A percentile compares a stretch with the other conserved stretches of the same genome.
Conservation (phyloP, 2,329 filamentous ascomycete species). For the Cercospora canescens region DNA sequence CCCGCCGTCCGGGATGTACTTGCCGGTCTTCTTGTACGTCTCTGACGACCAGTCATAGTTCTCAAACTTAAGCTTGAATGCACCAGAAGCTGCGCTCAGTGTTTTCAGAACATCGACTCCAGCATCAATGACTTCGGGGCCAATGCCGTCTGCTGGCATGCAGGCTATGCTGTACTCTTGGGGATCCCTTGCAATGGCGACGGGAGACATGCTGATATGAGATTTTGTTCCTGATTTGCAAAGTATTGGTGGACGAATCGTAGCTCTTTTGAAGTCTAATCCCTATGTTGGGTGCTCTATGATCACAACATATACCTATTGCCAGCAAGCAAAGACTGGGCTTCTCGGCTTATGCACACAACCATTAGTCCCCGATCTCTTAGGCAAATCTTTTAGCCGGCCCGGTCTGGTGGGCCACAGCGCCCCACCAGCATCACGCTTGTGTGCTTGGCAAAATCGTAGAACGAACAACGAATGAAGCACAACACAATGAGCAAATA, state of each 20-base stretch:
- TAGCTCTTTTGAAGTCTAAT: background rate
- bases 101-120: slow-evolving; percentile 63
- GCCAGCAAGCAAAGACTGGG: background rate
- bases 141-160: slow-evolving; percentile 70
- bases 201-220: slow-evolving; percentile 26
- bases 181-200: slow-evolving; percentile 33
- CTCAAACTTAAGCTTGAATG: slow-evolving; percentile 62
- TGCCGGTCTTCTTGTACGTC: slow-evolving; percentile 64
- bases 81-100: slow-evolving; percentile 49
- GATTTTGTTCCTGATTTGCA: background rate
- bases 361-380: background rate
- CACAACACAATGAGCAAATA: background rate
- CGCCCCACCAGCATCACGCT: background rate
- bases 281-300: background rate
- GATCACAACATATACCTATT: background rate
- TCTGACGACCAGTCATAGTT: slow-evolving; percentile 68
- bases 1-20: slow-evolving; percentile 64
- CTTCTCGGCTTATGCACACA: background rate
- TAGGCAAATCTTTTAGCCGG: background rate
- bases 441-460: background rate
- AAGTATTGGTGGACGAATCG: background rate
- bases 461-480: background rate
- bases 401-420: background rate
- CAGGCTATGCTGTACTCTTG: slow-evolving; percentile 56
- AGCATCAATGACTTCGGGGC: slow-evolving; percentile 65